Evolutionary conservation across 2,329 filamentous ascomycete species (phyloP), one percentile per base, ranked within the genome.

Genomic region (Exophiala viscosa): DNA sequence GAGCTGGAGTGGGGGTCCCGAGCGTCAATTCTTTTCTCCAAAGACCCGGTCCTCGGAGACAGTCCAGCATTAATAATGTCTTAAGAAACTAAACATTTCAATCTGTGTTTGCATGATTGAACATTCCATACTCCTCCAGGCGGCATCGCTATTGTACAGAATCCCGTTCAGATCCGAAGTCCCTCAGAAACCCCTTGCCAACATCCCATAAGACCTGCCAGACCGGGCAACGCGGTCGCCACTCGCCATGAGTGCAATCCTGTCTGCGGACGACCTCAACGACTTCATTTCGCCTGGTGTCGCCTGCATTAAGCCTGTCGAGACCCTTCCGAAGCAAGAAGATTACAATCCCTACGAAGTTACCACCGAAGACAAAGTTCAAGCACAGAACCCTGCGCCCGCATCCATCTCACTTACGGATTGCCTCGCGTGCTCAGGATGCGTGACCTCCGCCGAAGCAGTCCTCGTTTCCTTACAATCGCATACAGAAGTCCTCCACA

Each of bases 281-380:
- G 93, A 99, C 78, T 99, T 99, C 75, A 99, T 99, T 69, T 93
- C 88, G 52, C 93, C 93, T 11, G 91, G 92, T 58, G 91, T 99
- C 66, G 93, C 93, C 58, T 99, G 93, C 74, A 97, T 99, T 72
- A 97, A 99, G 67, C 93, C 93, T 23, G 81, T 99, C 68, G 93
- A 99, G 71, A 95, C 90, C 2, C 82, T 99, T 11, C 92, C 93
- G 2, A 72, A 79, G 45, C 77, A 80, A 60, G 73, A 80, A 32
- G 70, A 80, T 18, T 69, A 74, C 45, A 71, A 73, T 60, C 51
- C 28, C 17, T 87, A 91, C 72, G 90, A 97, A 81, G 91, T 97
- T 59, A 91, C 92, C 50, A 91, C 92, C 62, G 93, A 96, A 76
- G 92, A 95, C 69, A 85, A 88, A 65, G 76, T 85, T 28, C 70